Conservation (phyloP, 2,329 filamentous ascomycete species). For the Pestalotiopsis sp. region DNA sequence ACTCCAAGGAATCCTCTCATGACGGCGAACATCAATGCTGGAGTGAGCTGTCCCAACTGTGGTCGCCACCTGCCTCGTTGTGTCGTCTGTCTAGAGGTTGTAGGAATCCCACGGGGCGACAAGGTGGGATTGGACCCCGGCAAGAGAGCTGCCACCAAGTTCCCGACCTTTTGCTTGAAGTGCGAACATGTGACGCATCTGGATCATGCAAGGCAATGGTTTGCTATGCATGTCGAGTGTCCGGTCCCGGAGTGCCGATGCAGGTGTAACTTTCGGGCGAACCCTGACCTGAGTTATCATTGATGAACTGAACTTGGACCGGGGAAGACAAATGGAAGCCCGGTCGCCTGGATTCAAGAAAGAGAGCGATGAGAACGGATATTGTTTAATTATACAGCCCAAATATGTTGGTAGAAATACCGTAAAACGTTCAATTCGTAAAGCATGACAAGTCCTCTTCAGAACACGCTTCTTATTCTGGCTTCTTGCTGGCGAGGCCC, state of each 20-base stretch:
- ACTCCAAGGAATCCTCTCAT: constrained; percentile 56
- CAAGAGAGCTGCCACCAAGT: constrained; percentile 53
- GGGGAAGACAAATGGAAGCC: no score
- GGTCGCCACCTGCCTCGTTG: constrained; percentile 69
- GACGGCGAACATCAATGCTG: constrained; percentile 58
- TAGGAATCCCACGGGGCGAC: constrained; percentile 65
- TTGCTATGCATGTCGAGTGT: constrained; percentile 65
- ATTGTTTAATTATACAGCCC: neutral
- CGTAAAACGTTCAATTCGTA: neutral
- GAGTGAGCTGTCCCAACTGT: constrained; percentile 68
- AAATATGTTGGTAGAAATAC: neutral
- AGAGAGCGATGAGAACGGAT: no score
- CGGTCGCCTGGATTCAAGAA: no score
- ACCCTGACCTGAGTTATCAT: constrained; percentile 60
- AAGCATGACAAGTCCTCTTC: neutral
- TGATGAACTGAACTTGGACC: constrained; percentile 20
- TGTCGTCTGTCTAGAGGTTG: constrained; percentile 68
- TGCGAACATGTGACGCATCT: constrained; percentile 71
- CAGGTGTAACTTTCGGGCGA: constrained; percentile 63
- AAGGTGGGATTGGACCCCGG: constrained; percentile 53
- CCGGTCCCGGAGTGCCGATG: constrained; percentile 71
- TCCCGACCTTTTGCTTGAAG: constrained; percentile 70
- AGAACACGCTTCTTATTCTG: constrained; percentile 14
- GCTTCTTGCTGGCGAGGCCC: constrained; percentile 52
- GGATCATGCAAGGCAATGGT: constrained; percentile 70